A percentile compares a stretch with the other conserved stretches of the same genome.
Conservation (phyloP, 2,329 filamentous ascomycete species). For the Cercospora janseana region DNA sequence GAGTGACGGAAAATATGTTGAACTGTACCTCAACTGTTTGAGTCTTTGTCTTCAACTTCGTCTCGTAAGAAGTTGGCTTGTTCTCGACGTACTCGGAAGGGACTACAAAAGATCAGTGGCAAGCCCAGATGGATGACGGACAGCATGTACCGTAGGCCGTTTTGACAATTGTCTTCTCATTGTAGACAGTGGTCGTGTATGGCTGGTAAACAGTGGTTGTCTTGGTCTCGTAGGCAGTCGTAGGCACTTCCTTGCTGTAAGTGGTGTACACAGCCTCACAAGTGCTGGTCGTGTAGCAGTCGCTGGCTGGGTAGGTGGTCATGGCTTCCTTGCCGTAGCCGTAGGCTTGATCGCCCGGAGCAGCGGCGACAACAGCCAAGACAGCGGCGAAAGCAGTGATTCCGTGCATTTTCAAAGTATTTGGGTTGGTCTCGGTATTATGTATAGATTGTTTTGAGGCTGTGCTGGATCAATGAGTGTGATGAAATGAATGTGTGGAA, state of each 20-base stretch:
- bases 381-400: slow-evolving; percentile 17
- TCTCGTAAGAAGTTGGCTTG: slow-evolving; percentile 3
- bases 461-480: neutral
- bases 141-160: slow-evolving; percentile 5
- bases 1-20: neutral
- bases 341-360: slow-evolving; percentile 1
- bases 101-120: neutral
- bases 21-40: slow-evolving; percentile 11
- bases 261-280: slow-evolving; percentile 15
- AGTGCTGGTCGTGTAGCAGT: slow-evolving; percentile 18
- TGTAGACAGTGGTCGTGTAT: slow-evolving; percentile 11
- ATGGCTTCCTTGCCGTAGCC: neutral
- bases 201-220: slow-evolving; percentile 16
- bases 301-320: neutral
- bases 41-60: slow-evolving; percentile 11
- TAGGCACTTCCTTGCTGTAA: slow-evolving; percentile 17
- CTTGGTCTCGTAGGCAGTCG: slow-evolving; percentile 9
- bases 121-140: too few species aligned
- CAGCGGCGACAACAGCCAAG: slow-evolving; percentile 18
- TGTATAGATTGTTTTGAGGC: neutral
- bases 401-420: slow-evolving; percentile 32
- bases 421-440: too few species aligned
- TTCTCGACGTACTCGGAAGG: slow-evolving; percentile 13
- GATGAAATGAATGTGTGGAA: neutral
- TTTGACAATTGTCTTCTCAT: slow-evolving; percentile 6